A percentile compares a stretch with the other conserved stretches of the same genome.
phyloP scores from a whole-genome alignment of 768 basidiomycete species.

The Stropharia rugosoannulata region DNA sequence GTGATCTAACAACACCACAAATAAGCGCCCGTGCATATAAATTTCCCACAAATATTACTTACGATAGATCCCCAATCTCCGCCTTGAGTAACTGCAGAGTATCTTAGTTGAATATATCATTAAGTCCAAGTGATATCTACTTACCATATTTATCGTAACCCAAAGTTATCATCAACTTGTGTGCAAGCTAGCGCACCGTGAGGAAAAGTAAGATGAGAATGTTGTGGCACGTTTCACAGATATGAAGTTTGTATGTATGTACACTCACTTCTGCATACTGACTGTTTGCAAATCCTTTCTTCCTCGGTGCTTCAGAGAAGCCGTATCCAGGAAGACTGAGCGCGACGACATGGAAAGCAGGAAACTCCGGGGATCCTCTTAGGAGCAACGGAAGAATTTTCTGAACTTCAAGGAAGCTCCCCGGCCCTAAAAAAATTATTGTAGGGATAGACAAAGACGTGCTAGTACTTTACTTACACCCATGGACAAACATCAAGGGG shows the following conservation, averaged over 20 bases:
- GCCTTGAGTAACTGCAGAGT: conserved; percentile 38
- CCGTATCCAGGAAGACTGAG: conserved; percentile 61
- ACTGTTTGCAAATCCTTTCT: conserved; percentile 41
- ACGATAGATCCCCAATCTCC: conserved; percentile 51
- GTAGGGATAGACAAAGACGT: not conserved
- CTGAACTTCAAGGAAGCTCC: conserved; percentile 53
- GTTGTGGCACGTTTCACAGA: too few relatives aligned
- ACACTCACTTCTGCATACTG: conserved; percentile 53
- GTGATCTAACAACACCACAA: conserved; percentile 22
- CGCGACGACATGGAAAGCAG: conserved; percentile 63
- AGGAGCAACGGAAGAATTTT: conserved; percentile 59
- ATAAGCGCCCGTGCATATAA: conserved; percentile 12
- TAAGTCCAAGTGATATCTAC: conserved; percentile 28
- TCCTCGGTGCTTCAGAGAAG: conserved; percentile 54
- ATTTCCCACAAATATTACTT: conserved; percentile 3
- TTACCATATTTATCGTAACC: conserved; percentile 51
- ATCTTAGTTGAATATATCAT: not conserved
- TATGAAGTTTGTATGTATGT: not conserved
- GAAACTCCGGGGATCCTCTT: conserved; percentile 38
- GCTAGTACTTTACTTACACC: conserved; percentile 34
- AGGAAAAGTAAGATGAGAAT: not conserved
- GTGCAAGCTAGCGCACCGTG: conserved; percentile 33
- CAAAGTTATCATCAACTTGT: conserved; percentile 49
- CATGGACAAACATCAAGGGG: conserved; percentile 45
- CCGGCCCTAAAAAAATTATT: conserved; percentile 48